A percentile compares a stretch with the other conserved stretches of the same genome.
These are phyloP conservation scores for Fusarium sp. DNA, from an alignment of 2,329 filamentous ascomycete genomes.

Conservation along the genomic window DNA sequence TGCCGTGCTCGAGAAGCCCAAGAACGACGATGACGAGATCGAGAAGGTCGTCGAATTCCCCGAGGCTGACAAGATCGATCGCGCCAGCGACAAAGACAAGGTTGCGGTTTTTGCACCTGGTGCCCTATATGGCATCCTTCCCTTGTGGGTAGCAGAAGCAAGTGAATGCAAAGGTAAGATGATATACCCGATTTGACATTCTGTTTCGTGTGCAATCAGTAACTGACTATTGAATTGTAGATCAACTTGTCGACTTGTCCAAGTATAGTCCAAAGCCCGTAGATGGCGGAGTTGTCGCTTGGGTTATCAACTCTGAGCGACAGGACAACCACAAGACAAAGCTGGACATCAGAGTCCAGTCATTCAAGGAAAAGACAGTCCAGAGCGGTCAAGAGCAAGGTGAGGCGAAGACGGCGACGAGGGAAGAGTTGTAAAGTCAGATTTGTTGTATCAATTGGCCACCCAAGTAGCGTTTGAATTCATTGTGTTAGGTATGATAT, in stretches of 20 bases:
- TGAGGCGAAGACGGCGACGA: constrained; percentile 22
- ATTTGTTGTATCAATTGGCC: background rate
- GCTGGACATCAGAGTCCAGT: constrained; percentile 53
- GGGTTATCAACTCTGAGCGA: constrained; percentile 49
- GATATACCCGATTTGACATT: constrained; percentile 22
- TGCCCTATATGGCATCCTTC: constrained; percentile 61
- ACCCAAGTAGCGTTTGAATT: background rate
- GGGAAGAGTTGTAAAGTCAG: constrained; percentile 45
- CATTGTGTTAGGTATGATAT: background rate
- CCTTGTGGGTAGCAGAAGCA: constrained; percentile 60
- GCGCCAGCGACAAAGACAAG: constrained; percentile 49
- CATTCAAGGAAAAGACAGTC: constrained; percentile 47
- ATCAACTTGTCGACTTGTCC: constrained; percentile 45
- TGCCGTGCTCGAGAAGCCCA: constrained; percentile 56
- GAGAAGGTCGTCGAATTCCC: constrained; percentile 52
- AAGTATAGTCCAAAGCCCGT: constrained; percentile 46
- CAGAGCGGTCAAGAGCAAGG: constrained; percentile 18
- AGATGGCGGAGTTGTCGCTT: constrained; percentile 47
- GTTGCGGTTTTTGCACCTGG: constrained; percentile 65
- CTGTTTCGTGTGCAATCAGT: background rate
- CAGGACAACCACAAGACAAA: constrained; percentile 48
- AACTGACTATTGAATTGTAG: constrained; percentile 32
- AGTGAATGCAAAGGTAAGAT: constrained; percentile 58
- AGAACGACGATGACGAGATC: constrained; percentile 54
- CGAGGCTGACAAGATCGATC: constrained; percentile 43